These are phyloP conservation scores for Trichothecium roseum DNA, from an alignment of 2,329 filamentous ascomycete genomes.

Conservation along the genomic window DNA sequence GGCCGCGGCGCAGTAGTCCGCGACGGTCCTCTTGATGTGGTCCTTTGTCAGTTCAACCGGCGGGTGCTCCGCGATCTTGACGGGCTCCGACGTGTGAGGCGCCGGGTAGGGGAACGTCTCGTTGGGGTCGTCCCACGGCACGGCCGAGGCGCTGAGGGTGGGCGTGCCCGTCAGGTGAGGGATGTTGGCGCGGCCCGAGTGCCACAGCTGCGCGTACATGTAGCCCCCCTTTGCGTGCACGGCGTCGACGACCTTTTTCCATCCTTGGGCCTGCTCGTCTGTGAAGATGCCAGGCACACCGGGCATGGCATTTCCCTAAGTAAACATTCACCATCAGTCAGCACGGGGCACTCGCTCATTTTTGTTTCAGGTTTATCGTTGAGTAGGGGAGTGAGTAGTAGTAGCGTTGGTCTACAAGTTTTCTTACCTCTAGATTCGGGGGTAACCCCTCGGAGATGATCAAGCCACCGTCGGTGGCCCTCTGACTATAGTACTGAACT, in stretches of 20 bases:
- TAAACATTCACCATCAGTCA: no score
- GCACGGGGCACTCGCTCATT: no score
- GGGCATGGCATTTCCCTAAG: slow-evolving; percentile 20
- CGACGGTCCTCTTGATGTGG: slow-evolving; percentile 25
- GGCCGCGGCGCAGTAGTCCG: slow-evolving; percentile 17
- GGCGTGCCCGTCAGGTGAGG: slow-evolving; percentile 22
- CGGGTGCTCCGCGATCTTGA: slow-evolving; percentile 21
- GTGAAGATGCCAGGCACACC: slow-evolving; percentile 49
- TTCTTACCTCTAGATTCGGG: slow-evolving; percentile 28
- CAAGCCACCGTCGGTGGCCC: slow-evolving; percentile 28
- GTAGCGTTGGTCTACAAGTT: no score
- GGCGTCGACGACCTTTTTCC: slow-evolving; percentile 47
- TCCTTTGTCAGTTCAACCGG: slow-evolving; percentile 25
- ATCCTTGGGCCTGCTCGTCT: slow-evolving; percentile 41
- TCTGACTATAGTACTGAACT: slow-evolving; percentile 31
- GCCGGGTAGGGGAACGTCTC: slow-evolving; percentile 25
- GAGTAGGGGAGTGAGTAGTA: no score
- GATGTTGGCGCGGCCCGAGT: slow-evolving; percentile 27
- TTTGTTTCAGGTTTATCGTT: no score
- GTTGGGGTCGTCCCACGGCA: slow-evolving; percentile 33
- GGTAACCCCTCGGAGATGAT: slow-evolving; percentile 35
- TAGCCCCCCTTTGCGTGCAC: slow-evolving; percentile 51
- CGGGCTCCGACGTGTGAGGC: slow-evolving; percentile 22
- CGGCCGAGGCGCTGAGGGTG: slow-evolving; percentile 27
- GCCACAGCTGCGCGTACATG: slow-evolving; percentile 53